Percentiles rank a stretch among this genome's conserved stretches.
Evolutionary conservation across 2,329 filamentous ascomycete species (phyloP).

Genomic region (Aspergillus neoniger): DNA sequence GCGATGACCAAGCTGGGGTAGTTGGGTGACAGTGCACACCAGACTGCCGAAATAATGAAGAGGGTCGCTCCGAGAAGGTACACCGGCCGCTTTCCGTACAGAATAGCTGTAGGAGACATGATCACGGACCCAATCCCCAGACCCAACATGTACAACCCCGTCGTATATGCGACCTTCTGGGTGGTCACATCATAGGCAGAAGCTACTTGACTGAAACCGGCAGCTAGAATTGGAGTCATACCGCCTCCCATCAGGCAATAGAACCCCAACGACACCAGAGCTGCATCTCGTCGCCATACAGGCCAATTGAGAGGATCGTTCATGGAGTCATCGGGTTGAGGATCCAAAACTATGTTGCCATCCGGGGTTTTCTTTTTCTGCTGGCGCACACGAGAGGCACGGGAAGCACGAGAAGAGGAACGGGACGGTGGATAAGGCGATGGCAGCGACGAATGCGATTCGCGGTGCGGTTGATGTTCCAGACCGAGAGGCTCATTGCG

Average conservation of each 20-base stretch:
- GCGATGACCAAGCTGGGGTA: constrained; percentile 79
- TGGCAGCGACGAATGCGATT: constrained; percentile 57
- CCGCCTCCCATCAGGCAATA: constrained; percentile 94
- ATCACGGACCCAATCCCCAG: constrained; percentile 82
- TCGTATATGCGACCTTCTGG: constrained; percentile 78
- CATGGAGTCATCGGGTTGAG: constrained; percentile 84
- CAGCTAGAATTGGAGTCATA: constrained; percentile 86
- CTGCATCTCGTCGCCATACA: constrained; percentile 73
- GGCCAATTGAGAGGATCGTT: constrained; percentile 97
- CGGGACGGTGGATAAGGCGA: constrained; percentile 45
- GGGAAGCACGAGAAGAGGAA: constrained; percentile 43
- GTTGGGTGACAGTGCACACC: constrained; percentile 82
- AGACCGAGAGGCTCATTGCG: constrained; percentile 65
- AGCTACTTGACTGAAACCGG: constrained; percentile 83
- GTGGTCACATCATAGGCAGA: constrained; percentile 65
- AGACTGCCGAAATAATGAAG: constrained; percentile 75
- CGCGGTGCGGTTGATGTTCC: constrained; percentile 63
- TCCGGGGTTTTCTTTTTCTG: constrained; percentile 75
- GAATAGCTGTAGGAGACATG: constrained; percentile 84
- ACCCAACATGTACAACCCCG: constrained; percentile 92
- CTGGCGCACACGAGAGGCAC: constrained; percentile 28
- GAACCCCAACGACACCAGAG: constrained; percentile 79
- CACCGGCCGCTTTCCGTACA: constrained; percentile 87
- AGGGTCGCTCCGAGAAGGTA: constrained; percentile 76
- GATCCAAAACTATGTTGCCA: constrained; percentile 82